phyloP scores from a whole-genome alignment of 169 alveolate genomes.

The Plasmodium billcollinsi region DNA sequence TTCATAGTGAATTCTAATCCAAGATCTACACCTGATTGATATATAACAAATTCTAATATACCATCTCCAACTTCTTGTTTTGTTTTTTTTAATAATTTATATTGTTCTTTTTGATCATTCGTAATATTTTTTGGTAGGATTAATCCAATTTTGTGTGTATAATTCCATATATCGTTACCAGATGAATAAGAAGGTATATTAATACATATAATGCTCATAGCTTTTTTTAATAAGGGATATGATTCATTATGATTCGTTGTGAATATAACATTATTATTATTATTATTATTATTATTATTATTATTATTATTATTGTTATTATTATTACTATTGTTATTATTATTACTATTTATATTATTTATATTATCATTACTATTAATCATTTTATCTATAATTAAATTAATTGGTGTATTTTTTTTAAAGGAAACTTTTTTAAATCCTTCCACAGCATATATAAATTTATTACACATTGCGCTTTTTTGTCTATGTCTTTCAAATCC shows the following conservation, averaged over 20 bases:
- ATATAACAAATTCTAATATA: slow-evolving; percentile 77
- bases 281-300: too few species aligned
- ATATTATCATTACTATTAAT: neutral
- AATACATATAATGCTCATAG: slow-evolving; percentile 79
- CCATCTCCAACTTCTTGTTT: slow-evolving; percentile 86
- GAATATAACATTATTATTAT: slow-evolving; percentile 76
- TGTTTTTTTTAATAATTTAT: slow-evolving; percentile 31
- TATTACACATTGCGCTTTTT: slow-evolving; percentile 84
- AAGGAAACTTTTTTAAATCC: slow-evolving; percentile 89
- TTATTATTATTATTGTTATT: too few species aligned
- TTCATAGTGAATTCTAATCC: slow-evolving; percentile 72
- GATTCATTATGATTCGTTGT: slow-evolving; percentile 77
- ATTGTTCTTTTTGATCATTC: slow-evolving; percentile 11
- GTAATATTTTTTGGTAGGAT: slow-evolving; percentile 59
- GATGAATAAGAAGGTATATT: slow-evolving; percentile 85
- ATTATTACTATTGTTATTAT: too few species aligned
- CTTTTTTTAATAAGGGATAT: slow-evolving; percentile 77
- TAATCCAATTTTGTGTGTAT: slow-evolving; percentile 75
- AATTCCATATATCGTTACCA: slow-evolving; percentile 81
- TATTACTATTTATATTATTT: slow-evolving; percentile 36
- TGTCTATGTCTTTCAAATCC: slow-evolving; percentile 93
- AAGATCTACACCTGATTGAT: slow-evolving; percentile 75
- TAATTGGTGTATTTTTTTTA: slow-evolving; percentile 76
- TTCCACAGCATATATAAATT: slow-evolving; percentile 82
- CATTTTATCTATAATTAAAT: slow-evolving; percentile 83